Evolutionary conservation across 2,329 filamentous ascomycete species (phyloP).

Genomic region (Colletotrichum sp.): DNA sequence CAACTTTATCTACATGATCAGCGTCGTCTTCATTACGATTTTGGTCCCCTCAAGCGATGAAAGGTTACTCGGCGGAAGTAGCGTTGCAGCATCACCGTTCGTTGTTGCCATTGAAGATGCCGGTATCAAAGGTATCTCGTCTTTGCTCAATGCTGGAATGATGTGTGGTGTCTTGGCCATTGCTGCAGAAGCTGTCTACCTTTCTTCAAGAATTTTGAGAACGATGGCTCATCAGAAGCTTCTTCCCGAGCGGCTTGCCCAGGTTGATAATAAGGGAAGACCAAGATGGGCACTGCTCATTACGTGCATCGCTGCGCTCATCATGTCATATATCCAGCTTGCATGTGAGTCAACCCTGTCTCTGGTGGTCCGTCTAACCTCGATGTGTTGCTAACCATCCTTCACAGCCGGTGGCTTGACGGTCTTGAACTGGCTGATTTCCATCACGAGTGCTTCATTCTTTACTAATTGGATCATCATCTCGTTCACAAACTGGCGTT

Average conservation of each 20-base stretch:
- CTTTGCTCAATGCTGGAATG: neutral
- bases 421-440: neutral
- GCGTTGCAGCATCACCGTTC: neutral
- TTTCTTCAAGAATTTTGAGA: neutral
- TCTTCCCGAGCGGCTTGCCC: neutral
- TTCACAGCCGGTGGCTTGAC: neutral
- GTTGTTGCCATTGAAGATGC: neutral
- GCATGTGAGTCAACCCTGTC: neutral
- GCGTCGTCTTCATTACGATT: neutral
- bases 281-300: neutral
- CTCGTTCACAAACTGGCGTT: neutral
- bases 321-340: neutral
- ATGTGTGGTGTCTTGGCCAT: neutral
- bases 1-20: neutral
- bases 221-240: neutral
- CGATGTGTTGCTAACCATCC: neutral
- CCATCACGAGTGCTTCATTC: neutral
- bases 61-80: neutral
- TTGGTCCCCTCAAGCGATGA: neutral
- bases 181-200: neutral
- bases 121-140: neutral
- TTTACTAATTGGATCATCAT: constrained; percentile 1
- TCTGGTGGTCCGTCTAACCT: neutral
- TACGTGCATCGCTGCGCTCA: neutral
- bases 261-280: neutral